phyloP scores from a whole-genome alignment of 225 moss, liverwort and hornwort species.

The Pleurozium schreberi region DNA sequence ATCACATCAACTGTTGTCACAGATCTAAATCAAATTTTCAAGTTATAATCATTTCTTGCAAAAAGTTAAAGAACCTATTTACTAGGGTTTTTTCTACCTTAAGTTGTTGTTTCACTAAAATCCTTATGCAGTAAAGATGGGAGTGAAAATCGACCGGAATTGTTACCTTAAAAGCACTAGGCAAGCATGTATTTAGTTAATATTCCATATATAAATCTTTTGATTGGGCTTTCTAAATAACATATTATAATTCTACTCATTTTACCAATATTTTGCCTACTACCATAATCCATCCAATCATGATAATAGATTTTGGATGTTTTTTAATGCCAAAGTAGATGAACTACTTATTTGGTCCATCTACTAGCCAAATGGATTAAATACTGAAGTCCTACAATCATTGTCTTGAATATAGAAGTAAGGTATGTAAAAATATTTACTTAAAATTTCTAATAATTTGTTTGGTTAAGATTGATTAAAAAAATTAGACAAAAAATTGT shows the following conservation, averaged over 20 bases:
- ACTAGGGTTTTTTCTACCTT: background rate
- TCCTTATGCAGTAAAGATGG: background rate
- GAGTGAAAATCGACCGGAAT: background rate
- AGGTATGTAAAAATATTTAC: background rate
- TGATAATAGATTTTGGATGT: background rate
- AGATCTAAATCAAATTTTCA: background rate
- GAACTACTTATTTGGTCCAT: background rate
- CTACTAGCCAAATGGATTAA: no score
- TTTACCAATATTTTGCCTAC: background rate
- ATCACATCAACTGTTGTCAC: background rate
- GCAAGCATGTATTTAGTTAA: no score
- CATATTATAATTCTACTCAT: no score
- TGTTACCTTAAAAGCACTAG: background rate
- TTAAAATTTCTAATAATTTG: no score
- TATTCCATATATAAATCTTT: background rate
- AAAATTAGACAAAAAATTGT: background rate
- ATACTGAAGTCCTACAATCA: background rate
- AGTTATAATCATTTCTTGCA: background rate
- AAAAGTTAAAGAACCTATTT: background rate
- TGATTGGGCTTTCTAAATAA: no score
- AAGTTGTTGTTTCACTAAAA: rapidly evolving
- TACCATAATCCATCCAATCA: background rate
- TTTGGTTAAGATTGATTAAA: background rate
- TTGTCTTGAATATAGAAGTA: background rate
- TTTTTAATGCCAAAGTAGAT: background rate